phyloP scores from a whole-genome alignment of 352 stramenopile species.

The Globisporangium middletonii region DNA sequence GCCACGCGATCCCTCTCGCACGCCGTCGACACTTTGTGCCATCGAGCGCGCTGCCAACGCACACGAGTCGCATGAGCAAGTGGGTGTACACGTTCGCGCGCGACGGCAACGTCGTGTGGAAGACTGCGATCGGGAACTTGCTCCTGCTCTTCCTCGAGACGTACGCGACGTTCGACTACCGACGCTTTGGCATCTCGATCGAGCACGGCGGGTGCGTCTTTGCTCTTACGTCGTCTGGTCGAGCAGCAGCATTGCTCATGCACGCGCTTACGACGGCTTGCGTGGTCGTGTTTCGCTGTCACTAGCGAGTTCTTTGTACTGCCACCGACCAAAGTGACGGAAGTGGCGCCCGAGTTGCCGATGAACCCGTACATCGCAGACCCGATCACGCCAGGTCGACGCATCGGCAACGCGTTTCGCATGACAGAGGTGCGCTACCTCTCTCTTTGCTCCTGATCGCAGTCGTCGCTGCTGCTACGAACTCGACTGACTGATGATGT shows the following conservation, averaged over 20 bases:
- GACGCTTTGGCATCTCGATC: slow-evolving; percentile 71
- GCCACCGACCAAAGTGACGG: slow-evolving; percentile 29
- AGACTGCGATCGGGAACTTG: slow-evolving; percentile 63
- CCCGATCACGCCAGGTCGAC: slow-evolving; percentile 58
- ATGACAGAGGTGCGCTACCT: slow-evolving; percentile 72
- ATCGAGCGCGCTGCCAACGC: not conserved
- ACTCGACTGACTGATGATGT: too few relatives aligned
- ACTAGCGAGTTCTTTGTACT: slow-evolving; percentile 72
- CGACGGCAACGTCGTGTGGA: slow-evolving; percentile 52
- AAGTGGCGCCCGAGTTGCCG: slow-evolving; percentile 24
- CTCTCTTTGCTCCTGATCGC: not conserved
- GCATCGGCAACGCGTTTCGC: slow-evolving; percentile 77
- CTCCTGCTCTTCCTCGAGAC: slow-evolving; percentile 79
- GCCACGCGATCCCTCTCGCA: not conserved
- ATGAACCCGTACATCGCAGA: slow-evolving; percentile 68
- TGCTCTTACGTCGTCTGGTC: not conserved
- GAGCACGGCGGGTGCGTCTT: slow-evolving; percentile 53
- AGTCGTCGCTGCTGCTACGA: too few relatives aligned
- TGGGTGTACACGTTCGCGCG: slow-evolving; percentile 70
- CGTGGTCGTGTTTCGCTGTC: not conserved
- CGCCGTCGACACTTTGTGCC: not conserved
- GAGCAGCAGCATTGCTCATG: not conserved
- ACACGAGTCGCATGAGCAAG: slow-evolving; percentile 19
- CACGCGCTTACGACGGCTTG: not conserved
- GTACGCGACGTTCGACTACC: slow-evolving; percentile 82